Evolutionary conservation across 257 asterid genomes (phyloP).

Genomic region (Voacanga thouarsii): DNA sequence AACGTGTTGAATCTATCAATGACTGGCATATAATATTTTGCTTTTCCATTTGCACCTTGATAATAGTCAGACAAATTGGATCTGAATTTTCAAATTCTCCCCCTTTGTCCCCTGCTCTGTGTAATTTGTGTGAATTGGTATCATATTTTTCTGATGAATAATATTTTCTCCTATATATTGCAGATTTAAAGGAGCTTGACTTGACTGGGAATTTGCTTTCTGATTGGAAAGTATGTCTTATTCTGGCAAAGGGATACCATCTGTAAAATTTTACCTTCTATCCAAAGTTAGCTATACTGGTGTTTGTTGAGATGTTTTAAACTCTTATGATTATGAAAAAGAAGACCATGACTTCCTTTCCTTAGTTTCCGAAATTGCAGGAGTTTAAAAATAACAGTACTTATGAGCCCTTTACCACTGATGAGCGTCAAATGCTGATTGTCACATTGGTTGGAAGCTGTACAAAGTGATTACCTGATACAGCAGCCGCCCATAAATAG

Average conservation of each 20-base stretch:
- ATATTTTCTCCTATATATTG: slow-evolving; percentile 22
- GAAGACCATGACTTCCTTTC: background rate
- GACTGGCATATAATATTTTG: background rate
- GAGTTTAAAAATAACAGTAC: background rate
- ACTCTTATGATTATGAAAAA: background rate
- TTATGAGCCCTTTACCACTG: background rate
- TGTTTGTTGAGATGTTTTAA: background rate
- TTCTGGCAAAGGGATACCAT: slow-evolving; percentile 16
- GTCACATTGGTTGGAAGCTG: background rate
- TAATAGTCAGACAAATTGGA: background rate
- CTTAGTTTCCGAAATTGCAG: background rate
- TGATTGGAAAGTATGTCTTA: slow-evolving; percentile 72
- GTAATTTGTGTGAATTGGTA: background rate
- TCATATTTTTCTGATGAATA: background rate
- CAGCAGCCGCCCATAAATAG: background rate
- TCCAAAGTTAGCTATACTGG: background rate
- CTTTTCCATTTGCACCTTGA: background rate
- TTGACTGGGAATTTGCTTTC: slow-evolving; percentile 82
- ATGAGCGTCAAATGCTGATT: background rate
- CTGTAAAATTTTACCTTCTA: background rate
- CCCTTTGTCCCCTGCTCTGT: background rate
- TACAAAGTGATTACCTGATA: slow-evolving; percentile 1
- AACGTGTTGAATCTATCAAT: background rate
- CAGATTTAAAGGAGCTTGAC: slow-evolving; percentile 95
- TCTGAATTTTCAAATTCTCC: background rate